These are phyloP conservation scores for Dryas octopetala DNA, from an alignment of 306 rosid genomes.

Conservation along the genomic window DNA sequence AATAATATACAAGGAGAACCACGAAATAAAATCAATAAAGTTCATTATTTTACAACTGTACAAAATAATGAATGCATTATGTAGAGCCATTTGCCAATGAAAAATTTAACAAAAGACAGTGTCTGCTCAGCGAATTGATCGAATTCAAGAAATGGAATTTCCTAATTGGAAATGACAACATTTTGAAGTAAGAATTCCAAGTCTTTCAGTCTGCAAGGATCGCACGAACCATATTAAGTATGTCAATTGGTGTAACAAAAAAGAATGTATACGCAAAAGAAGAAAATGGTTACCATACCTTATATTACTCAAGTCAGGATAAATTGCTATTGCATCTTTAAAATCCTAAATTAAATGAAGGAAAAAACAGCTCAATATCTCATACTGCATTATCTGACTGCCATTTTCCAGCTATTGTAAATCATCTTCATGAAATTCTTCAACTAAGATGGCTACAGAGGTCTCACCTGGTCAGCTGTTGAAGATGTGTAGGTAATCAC, in stretches of 20 bases:
- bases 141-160: not conserved
- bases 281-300: conserved; percentile 44
- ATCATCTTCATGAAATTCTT: not conserved
- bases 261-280: not conserved
- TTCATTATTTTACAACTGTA: not conserved
- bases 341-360: conserved; percentile 56
- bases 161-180: conserved; percentile 57
- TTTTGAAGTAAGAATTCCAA: conserved; percentile 63
- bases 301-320: conserved; percentile 76
- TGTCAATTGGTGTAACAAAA: conserved; percentile 3
- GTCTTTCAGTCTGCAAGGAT: conserved; percentile 72
- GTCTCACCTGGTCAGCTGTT: conserved; percentile 77
- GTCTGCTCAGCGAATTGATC: not conserved
- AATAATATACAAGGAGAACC: too few species aligned
- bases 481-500: conserved; percentile 80
- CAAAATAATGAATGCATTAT: not conserved
- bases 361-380: conserved; percentile 15
- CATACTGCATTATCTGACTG: conserved; percentile 17
- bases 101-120: not conserved
- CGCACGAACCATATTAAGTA: not conserved
- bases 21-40: not conserved
- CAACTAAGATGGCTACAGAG: not conserved
- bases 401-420: not conserved
- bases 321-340: conserved; percentile 71
- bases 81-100: not conserved